Evolutionary conservation across 768 basidiomycete species (phyloP).

Genomic region (Sistotremastrum suecicum): DNA sequence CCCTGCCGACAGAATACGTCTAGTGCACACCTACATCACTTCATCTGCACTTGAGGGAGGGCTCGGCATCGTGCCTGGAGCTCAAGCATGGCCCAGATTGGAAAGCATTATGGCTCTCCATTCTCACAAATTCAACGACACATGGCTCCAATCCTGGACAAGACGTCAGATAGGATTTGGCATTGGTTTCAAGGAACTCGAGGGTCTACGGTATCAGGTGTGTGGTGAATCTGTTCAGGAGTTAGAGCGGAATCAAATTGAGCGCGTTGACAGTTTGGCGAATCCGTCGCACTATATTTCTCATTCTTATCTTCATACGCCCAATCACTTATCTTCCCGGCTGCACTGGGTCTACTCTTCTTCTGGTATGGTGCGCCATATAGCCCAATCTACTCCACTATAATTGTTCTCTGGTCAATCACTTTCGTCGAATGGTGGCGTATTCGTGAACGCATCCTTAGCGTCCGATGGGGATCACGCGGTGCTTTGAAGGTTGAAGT

Average conservation of each 20-base stretch:
- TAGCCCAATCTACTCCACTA: conserved; percentile 58
- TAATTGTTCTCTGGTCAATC: conserved; percentile 74
- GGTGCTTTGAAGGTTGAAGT: conserved; percentile 69
- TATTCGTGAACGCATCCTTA: conserved; percentile 69
- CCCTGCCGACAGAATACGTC: conserved; percentile 68
- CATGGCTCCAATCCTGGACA: conserved; percentile 70
- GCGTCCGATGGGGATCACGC: conserved; percentile 68
- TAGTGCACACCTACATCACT: conserved; percentile 59
- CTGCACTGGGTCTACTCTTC: conserved; percentile 51
- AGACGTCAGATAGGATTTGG: conserved; percentile 41
- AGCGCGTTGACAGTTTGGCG: conserved; percentile 44
- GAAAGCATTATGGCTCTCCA: conserved; percentile 77
- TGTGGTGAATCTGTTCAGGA: conserved; percentile 7
- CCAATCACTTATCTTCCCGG: conserved; percentile 61
- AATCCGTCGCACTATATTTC: conserved; percentile 78
- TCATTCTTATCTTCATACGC: conserved; percentile 80
- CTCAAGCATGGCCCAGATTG: conserved; percentile 64
- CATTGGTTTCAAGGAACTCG: conserved; percentile 35
- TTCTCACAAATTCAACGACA: conserved; percentile 64
- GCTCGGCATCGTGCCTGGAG: conserved; percentile 63
- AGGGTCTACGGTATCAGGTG: conserved; percentile 59
- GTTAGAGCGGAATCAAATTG: background rate
- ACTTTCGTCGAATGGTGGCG: conserved; percentile 89
- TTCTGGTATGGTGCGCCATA: conserved; percentile 63
- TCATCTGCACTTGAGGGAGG: conserved; percentile 65